Conservation (phyloP, 2,329 filamentous ascomycete species). For the Clarireedia homoeocarpa region DNA sequence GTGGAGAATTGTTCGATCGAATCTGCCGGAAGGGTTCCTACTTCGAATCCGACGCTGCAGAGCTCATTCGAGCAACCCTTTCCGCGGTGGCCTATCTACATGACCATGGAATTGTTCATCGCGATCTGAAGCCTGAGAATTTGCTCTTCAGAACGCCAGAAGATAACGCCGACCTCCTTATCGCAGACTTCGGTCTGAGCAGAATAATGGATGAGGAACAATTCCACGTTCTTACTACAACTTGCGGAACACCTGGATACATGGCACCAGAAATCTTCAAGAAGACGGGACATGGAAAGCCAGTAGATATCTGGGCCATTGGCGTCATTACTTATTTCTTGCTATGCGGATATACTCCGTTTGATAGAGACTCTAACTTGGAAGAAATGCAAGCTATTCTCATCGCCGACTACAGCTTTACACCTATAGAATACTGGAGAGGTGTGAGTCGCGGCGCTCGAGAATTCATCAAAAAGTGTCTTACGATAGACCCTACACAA, state of each 20-base stretch:
- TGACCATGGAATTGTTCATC: slow-evolving; percentile 96
- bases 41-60: slow-evolving; percentile 93
- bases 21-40: slow-evolving; percentile 98
- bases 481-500: slow-evolving; percentile 79
- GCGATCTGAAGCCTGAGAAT: slow-evolving; percentile 96
- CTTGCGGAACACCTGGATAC: slow-evolving; percentile 94
- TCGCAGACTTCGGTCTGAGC: slow-evolving; percentile 92
- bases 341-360: slow-evolving; percentile 94
- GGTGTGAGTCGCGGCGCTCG: slow-evolving; percentile 79
- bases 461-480: slow-evolving; percentile 84
- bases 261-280: slow-evolving; percentile 99
- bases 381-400: slow-evolving; percentile 99
- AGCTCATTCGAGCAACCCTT: slow-evolving; percentile 87
- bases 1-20: slow-evolving; percentile 94
- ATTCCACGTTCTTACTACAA: slow-evolving; percentile 95
- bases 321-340: slow-evolving; percentile 99
- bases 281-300: slow-evolving; percentile 95
- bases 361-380: slow-evolving; percentile 93
- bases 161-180: slow-evolving; percentile 93
- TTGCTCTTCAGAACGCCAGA: slow-evolving; percentile 93
- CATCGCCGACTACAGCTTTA: slow-evolving; percentile 92
- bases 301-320: slow-evolving; percentile 96
- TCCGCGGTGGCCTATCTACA: slow-evolving; percentile 98
- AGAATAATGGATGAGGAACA: slow-evolving; percentile 99
- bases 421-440: slow-evolving; percentile 92